Evolutionary conservation across 1,139 yeast species (phyloP), one percentile per base, ranked within the genome.

Genomic region (Zygosaccharomyces pseudobailii): DNA sequence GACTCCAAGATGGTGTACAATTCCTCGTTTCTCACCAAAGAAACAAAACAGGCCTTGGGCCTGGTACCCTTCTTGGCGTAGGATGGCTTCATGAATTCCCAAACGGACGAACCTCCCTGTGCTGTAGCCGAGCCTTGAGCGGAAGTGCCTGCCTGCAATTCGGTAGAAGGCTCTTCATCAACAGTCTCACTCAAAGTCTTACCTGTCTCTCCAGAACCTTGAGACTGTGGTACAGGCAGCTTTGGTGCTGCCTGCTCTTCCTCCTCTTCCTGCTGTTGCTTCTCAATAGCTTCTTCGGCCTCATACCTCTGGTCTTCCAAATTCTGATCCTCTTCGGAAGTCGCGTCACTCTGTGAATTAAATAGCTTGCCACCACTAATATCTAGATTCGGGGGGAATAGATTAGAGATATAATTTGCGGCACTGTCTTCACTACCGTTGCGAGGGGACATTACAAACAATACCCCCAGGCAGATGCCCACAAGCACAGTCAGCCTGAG

Each of bases 1-100:
- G 95, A 80, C 40, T 71, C 73, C 6, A 82, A 63, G 46, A 87
- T 69, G 3, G 73, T 74, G 64, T 72, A 70, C 42, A 85, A 64
- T 55, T 87, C 95, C n/a, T 70, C 63, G 66, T 87, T 86, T 54
- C 92, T 73, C 34, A 87, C 89, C 43, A 87, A 69, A 5, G 87
- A 75, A 48, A 87, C 81, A 56, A 87, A 78, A 1, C 89, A 80
- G 7, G 92, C 94, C 56, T 76, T 79, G 43, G 76, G 77, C 49
- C 73, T 73, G 6, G 51, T 41, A 24, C 57, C 60, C 40, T 50
- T 48, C 23, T 51, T 53, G 34, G 35, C 50, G 33, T 41, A 50
- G 4, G 54, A 50, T 36, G 52, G 52, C 5, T 45, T 51, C 52
- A 51, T 48, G 34, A 25, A 51, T 6, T 47, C 49, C 49, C 45